A percentile compares a stretch with the other conserved stretches of the same genome.
Evolutionary conservation across 176 grass and related monocot genomes (phyloP).

Genomic region (Poa pratensis): DNA sequence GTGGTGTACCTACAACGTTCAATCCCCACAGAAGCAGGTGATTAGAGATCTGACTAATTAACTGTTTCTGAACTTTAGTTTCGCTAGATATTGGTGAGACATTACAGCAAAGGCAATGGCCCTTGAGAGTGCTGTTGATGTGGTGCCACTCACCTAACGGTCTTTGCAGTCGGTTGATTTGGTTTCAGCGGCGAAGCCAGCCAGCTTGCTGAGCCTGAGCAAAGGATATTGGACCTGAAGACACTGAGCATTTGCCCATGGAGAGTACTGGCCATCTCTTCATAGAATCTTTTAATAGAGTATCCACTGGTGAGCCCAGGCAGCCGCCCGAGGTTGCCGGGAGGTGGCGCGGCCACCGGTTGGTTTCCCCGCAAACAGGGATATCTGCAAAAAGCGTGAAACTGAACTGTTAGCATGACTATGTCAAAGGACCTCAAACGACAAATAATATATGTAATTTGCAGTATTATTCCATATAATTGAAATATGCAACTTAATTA

Average conservation of each 20-base stretch:
- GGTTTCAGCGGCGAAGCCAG: not conserved
- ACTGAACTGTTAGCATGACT: conserved; percentile 7
- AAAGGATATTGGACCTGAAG: no score
- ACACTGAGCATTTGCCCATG: no score
- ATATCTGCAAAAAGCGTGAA: conserved; percentile 36
- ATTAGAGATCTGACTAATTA: conserved; percentile 19
- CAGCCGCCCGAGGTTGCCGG: no score
- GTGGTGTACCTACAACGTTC: not conserved
- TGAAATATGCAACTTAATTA: conserved; percentile 13
- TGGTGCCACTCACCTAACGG: conserved; percentile 7
- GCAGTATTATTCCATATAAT: conserved; percentile 4
- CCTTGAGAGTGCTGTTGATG: conserved; percentile 15
- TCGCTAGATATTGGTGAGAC: not conserved
- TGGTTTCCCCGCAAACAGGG: conserved; percentile 19
- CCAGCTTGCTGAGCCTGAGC: no score
- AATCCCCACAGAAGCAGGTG: not conserved
- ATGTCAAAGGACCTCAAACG: not conserved
- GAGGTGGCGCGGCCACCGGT: no score
- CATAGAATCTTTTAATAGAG: no score
- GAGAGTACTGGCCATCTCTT: no score
- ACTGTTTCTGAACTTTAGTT: conserved; percentile 8
- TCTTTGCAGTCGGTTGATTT: not conserved
- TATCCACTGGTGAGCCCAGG: no score
- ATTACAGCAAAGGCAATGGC: not conserved
- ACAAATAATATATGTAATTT: not conserved